A percentile compares a stretch with the other conserved stretches of the same genome.
Evolutionary conservation across 2,329 filamentous ascomycete species (phyloP).

Genomic region (Arthrobotrys iridis): DNA sequence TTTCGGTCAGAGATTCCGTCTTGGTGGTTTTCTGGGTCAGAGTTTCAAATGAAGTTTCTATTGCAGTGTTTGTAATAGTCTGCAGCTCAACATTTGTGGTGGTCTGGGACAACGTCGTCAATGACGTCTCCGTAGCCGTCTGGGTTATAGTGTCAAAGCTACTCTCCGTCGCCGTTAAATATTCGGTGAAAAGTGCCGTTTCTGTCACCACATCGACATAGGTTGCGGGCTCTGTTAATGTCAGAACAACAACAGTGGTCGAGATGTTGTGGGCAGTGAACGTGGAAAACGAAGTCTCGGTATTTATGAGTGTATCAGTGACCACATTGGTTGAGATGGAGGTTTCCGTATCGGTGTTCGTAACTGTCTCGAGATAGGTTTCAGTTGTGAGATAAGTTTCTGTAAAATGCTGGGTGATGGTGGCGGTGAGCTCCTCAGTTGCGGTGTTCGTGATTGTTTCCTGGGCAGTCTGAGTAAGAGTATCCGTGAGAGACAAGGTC

Average conservation of each 20-base stretch:
- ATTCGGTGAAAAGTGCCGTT: constrained; percentile 2
- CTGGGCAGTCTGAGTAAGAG: not conserved
- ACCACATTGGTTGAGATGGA: not conserved
- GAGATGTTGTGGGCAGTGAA: not conserved
- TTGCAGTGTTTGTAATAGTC: constrained; percentile 5
- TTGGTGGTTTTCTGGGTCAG: not conserved
- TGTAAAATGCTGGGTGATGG: not conserved
- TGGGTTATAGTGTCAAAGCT: not conserved
- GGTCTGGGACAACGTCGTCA: not conserved
- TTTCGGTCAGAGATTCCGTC: not conserved
- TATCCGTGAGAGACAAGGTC: not conserved
- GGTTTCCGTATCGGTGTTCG: not conserved
- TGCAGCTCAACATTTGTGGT: not conserved
- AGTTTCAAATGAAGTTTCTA: not conserved
- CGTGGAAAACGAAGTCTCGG: not conserved
- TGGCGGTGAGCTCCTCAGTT: not conserved
- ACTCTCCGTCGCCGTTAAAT: not conserved
- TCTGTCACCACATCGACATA: constrained; percentile 1
- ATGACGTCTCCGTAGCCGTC: not conserved
- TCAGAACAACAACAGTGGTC: not conserved
- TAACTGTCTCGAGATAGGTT: not conserved
- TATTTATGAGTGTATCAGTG: not conserved
- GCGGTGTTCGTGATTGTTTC: not conserved
- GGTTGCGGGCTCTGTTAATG: not conserved
- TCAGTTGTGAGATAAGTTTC: constrained; percentile 14